Evolutionary conservation across 169 alveolate species (phyloP).

Genomic region (Plasmodium coatneyi): DNA sequence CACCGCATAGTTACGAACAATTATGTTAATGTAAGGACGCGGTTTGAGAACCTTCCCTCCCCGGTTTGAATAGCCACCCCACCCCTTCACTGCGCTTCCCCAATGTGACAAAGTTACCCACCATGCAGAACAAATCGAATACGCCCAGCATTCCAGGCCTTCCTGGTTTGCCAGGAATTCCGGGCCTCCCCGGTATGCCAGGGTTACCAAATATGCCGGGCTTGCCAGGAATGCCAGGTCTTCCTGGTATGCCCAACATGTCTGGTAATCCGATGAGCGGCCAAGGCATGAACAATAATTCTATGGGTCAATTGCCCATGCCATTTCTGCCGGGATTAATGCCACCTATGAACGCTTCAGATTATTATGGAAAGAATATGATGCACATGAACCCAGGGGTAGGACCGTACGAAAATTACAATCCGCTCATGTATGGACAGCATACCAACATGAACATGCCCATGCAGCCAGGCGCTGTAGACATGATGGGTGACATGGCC

Average conservation of each 20-base stretch:
- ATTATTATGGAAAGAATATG: constrained; percentile 24
- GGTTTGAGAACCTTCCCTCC: background rate
- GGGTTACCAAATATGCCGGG: constrained; percentile 1
- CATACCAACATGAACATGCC: constrained; percentile 32
- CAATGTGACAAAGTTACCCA: background rate
- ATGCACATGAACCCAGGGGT: constrained; percentile 38
- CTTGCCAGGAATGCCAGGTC: background rate
- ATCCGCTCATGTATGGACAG: constrained; percentile 40
- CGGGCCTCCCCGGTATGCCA: background rate
- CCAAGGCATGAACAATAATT: constrained; percentile 11
- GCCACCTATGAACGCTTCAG: constrained; percentile 31
- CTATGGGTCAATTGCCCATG: constrained; percentile 26
- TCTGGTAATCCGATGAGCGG: background rate
- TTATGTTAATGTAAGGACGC: background rate
- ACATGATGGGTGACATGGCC: constrained; percentile 5
- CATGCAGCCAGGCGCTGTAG: constrained; percentile 18
- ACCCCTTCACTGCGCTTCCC: background rate
- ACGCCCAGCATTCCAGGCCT: background rate
- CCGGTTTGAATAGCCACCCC: background rate
- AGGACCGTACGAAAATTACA: constrained; percentile 32
- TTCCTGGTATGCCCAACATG: background rate
- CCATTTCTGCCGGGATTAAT: constrained; percentile 52
- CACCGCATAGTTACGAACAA: background rate
- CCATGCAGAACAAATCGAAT: background rate
- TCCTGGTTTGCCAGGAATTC: background rate